Base-by-base conservation (phyloP, 208 protist genomes). In the Acanthamoeba lenticulata region DNA sequence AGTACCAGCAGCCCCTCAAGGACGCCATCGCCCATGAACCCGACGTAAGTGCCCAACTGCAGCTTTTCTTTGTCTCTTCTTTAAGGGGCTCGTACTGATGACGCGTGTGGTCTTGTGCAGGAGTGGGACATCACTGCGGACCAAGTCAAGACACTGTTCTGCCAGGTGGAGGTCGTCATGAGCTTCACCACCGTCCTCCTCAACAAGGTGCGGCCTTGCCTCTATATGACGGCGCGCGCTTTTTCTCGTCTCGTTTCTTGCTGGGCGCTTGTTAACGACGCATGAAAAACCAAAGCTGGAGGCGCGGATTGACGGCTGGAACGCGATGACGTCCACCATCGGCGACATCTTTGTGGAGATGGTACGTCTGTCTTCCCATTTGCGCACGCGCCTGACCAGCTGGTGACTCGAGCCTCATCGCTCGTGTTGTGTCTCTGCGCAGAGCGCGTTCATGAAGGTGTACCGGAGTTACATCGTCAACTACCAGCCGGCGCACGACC, bases 281-380 rank as follows among this genome's bases (percentile, higher is more conserved):
- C n/a, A n/a, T n/a, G n/a, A n/a, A n/a, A n/a, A n/a, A n/a, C n/a
- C n/a, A 29, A 44, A 92, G 32, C 74, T 92, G 86, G 86, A 92
- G 40, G 57, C 36, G 27, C 69, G 86, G 86, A 86, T 74, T 1
- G 86, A 92, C 34, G 57, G 40, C 21, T 92, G 86, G 86, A 92
- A 92, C 34, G 86, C 36, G 27, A 1, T 40, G 7, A 57, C 86
- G 13, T 65, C 65, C 2, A 74, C 45, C 3, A 65, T 92, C 9
- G 86, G 86, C 29, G 86, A 92, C 40, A 92, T 92, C 57, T 92
- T 92, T 40, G 32, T 92, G 40, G 62, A 92, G 40, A 92, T 92
- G 86, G 86, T 92, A 27, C 40, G 32, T 40, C 0, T 79, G 7
- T 27, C 15, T 42, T 36, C 65, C 19, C n/a, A 27, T 7, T 40